Evolutionary conservation across 306 rosid species (phyloP).

Genomic region (Rosa chinensis): DNA sequence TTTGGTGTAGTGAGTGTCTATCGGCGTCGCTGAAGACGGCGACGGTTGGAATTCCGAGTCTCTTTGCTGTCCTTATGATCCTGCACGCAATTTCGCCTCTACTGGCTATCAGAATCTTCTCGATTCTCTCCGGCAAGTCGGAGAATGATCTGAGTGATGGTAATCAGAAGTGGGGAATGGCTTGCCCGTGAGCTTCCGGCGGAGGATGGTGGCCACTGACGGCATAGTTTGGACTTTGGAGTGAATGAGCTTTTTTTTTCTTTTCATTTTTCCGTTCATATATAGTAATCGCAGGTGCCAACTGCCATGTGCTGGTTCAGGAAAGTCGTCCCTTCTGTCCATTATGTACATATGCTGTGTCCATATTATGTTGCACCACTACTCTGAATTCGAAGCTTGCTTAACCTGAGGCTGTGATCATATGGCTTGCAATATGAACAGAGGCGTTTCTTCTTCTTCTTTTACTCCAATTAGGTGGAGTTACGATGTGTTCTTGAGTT

Average conservation of each 20-base stretch:
- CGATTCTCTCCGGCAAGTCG: constrained; percentile 37
- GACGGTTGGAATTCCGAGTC: constrained; percentile 85
- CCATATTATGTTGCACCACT: background rate
- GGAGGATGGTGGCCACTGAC: constrained; percentile 51
- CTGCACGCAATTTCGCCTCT: constrained; percentile 98
- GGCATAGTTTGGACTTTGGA: constrained; percentile 24
- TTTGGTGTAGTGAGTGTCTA: too few relatives aligned
- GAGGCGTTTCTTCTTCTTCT: background rate
- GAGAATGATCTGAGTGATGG: constrained; percentile 36
- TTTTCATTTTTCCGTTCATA: too few relatives aligned
- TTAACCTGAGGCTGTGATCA: background rate
- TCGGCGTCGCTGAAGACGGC: constrained; percentile 39
- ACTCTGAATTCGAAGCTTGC: background rate
- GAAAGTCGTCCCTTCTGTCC: background rate
- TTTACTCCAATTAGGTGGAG: background rate
- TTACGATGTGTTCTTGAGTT: constrained; percentile 18
- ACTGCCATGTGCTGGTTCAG: background rate
- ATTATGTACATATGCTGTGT: background rate
- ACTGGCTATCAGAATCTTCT: constrained; percentile 84
- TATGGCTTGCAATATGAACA: constrained; percentile 1
- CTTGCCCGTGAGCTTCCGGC: constrained; percentile 38
- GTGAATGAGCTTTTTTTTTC: background rate
- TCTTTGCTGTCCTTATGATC: constrained; percentile 72
- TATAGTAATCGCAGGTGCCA: background rate
- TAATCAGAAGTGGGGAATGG: constrained; percentile 23